Percentiles rank a stretch among this genome's conserved stretches.
Evolutionary conservation across 176 grass and related monocot species (phyloP).

Genomic region (Oryza punctata): DNA sequence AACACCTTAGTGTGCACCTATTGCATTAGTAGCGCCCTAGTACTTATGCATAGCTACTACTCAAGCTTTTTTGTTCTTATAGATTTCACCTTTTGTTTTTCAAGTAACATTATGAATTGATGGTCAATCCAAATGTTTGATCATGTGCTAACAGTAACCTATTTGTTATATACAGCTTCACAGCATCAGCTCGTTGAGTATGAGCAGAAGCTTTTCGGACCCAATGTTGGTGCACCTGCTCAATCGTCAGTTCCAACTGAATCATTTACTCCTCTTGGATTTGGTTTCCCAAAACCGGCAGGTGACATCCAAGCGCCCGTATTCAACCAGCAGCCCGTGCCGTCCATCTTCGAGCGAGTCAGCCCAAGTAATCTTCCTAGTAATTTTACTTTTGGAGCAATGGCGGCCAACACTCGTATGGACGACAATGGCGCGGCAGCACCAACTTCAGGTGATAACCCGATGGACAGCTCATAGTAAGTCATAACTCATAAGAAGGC

Average conservation of each 20-base stretch:
- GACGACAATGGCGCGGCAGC: background rate
- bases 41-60: background rate
- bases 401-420: constrained; percentile 4
- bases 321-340: constrained; percentile 49
- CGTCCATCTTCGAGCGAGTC: constrained; percentile 64
- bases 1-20: too few relatives aligned
- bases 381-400: constrained; percentile 67
- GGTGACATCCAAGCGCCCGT: constrained; percentile 45
- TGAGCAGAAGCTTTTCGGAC: constrained; percentile 66
- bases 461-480: constrained; percentile 50
- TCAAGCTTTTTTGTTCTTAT: background rate
- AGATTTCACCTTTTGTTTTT: background rate
- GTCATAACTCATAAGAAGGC: constrained; percentile 45
- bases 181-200: constrained; percentile 68
- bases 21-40: too few relatives aligned
- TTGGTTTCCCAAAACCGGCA: constrained; percentile 57
- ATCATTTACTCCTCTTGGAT: constrained; percentile 65
- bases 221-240: constrained; percentile 19
- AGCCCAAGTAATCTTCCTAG: constrained; percentile 34
- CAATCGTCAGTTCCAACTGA: constrained; percentile 45
- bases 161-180: constrained; percentile 43
- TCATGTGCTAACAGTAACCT: constrained; percentile 6
- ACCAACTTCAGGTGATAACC: constrained; percentile 39
- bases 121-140: background rate
- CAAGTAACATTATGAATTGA: background rate